Evolutionary conservation across 2,329 filamentous ascomycete genomes (phyloP), one percentile per base, ranked within the genome.

Genomic region (Beauveria caledonica): DNA sequence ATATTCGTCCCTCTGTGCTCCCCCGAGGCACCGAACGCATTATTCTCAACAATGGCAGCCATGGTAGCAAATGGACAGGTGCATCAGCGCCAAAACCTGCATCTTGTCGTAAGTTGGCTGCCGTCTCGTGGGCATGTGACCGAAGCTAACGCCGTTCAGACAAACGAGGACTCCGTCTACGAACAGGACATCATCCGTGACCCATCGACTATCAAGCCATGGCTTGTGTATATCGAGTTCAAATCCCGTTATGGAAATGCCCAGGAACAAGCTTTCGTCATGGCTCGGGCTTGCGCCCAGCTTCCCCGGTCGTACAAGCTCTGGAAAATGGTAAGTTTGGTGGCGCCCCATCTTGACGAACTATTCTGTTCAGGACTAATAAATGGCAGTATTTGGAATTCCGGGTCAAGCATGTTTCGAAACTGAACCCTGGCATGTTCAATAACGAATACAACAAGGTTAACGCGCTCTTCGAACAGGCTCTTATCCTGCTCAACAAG

Each of bases 271-370:
- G 89, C 92, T 9, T 86, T 84, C 66, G 83, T 92, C 42, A 88
- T 97, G 77, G 94, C 97, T 76, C 86, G 94, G 70, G 93, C 94
- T 61, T 97, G 93, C 74, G 80, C 84, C 64, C 89, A 95, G 68
- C 82, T 99, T 50, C 94, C 94, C 54, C 85, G 94, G 66, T 97
- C 93, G 29, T 99, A 96, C 79, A 99, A 99, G 78, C 80, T 99
- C 53, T 99, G 94, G 94, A 97, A 96, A 77, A 86, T 96, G 85
- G 87, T 90, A 76, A 62, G 75, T 67, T 49, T 29, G n/a, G n/a
- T 21, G 7, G 10, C 15, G 13, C 19, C 23, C 21, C 19, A 44
- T 13, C 8, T 1, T 42, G 11, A 53, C 59, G n/a, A 62, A 11
- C 10, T 19, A 19, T 27, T 3, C 21, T 42, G 3, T 29, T 23